Percentiles rank a stretch among this genome's conserved stretches.
phyloP scores from a whole-genome alignment of 257 asterid genomes.

The Leonotis leonurus region DNA sequence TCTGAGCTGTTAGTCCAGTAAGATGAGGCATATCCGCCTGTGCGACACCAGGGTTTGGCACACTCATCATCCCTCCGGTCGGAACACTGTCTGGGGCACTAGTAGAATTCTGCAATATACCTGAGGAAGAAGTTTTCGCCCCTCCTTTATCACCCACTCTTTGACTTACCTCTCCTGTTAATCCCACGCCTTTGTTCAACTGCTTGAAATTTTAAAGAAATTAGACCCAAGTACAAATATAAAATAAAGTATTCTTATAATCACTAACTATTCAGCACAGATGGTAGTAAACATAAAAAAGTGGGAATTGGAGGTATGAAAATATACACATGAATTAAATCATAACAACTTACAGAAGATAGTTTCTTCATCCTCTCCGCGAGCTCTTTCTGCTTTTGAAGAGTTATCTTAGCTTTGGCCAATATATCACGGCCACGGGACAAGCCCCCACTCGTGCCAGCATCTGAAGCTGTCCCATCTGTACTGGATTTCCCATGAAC shows the following conservation, averaged over 20 bases:
- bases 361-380: slow-evolving; percentile 74
- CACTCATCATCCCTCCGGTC: slow-evolving; percentile 23
- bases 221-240: neutral
- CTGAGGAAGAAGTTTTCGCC: slow-evolving; percentile 28
- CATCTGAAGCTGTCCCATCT: slow-evolving; percentile 78
- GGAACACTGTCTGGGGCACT: slow-evolving; percentile 21
- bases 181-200: slow-evolving; percentile 56
- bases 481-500: slow-evolving; percentile 99
- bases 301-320: neutral
- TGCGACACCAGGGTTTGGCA: slow-evolving; percentile 26
- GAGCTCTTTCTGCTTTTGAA: slow-evolving; percentile 77
- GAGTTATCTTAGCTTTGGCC: slow-evolving; percentile 78
- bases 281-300: neutral
- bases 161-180: slow-evolving; percentile 38
- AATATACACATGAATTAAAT: neutral
- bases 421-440: slow-evolving; percentile 83
- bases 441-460: slow-evolving; percentile 63
- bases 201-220: slow-evolving; percentile 22
- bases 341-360: slow-evolving; percentile 47
- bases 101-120: slow-evolving; percentile 23
- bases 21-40: slow-evolving; percentile 63
- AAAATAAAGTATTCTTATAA: neutral
- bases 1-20: slow-evolving; percentile 65
- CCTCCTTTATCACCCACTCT: slow-evolving; percentile 37
- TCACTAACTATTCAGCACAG: neutral